A percentile compares a stretch with the other conserved stretches of the same genome.
Conservation (phyloP, 495 filamentous ascomycete genomes). For the Cercophora scortea region DNA sequence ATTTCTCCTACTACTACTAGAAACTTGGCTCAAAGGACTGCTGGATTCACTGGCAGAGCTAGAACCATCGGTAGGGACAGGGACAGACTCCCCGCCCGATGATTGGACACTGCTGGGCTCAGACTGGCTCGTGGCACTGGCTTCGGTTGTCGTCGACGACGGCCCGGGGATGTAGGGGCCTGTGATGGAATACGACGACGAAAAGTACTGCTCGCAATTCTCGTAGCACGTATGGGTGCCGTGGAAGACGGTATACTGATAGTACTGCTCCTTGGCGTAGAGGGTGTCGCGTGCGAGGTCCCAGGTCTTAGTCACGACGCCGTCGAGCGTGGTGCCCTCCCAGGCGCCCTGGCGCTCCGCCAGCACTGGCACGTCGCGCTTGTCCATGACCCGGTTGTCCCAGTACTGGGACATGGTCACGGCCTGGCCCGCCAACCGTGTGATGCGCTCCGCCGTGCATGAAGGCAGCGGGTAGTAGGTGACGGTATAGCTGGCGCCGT, state of each 20-base stretch:
- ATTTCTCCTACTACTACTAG: no score
- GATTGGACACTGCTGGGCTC: no score
- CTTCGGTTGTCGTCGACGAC: no score
- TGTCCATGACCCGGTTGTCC: not conserved
- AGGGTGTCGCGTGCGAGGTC: not conserved
- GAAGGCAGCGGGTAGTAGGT: not conserved
- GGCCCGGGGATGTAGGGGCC: not conserved
- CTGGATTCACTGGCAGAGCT: no score
- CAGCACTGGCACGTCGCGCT: not conserved
- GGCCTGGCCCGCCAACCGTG: not conserved
- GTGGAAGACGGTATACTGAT: not conserved
- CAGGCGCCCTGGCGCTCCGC: not conserved
- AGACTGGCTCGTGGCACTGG: no score
- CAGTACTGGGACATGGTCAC: not conserved
- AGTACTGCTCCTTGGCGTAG: not conserved
- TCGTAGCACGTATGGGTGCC: conserved; percentile 4
- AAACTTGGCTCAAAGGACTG: no score
- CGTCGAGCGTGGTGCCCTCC: not conserved
- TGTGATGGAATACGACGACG: not conserved
- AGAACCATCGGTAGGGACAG: no score
- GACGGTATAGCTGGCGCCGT: not conserved
- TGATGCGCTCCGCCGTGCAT: not conserved
- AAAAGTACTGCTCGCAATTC: not conserved
- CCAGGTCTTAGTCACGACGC: not conserved
- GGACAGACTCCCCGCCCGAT: no score